Evolutionary conservation across 192 early-diverging fungal species (phyloP).

Genomic region (Rhizophagus clarus): DNA sequence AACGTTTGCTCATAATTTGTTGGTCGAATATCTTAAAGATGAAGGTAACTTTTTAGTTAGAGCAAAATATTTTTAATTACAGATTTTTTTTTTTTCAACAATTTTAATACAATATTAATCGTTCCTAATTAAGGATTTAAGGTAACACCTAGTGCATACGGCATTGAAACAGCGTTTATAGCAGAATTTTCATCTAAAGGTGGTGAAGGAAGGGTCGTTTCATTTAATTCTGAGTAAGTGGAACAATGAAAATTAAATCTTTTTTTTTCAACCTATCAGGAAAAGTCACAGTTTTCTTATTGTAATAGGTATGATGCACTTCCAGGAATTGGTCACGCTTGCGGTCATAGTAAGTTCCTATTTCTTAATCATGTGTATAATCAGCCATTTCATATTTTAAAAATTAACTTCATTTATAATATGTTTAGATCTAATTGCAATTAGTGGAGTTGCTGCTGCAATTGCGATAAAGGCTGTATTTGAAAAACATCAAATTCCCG

Average conservation of each 20-base stretch:
- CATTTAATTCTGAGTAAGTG: conserved; percentile 31
- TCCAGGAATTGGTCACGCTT: conserved; percentile 65
- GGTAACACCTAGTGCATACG: conserved; percentile 59
- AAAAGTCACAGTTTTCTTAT: not conserved
- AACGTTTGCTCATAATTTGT: conserved; percentile 56
- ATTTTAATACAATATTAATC: too few relatives aligned
- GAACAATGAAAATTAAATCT: not conserved
- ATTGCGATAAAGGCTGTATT: conserved; percentile 40
- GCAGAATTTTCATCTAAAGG: conserved; percentile 56
- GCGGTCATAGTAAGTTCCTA: conserved; percentile 56
- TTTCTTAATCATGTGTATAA: not conserved
- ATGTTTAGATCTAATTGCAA: not conserved
- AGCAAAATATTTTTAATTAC: too few relatives aligned
- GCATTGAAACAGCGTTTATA: conserved; percentile 74
- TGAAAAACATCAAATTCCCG: conserved; percentile 45
- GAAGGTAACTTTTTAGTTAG: too few relatives aligned
- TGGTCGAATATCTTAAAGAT: conserved; percentile 66
- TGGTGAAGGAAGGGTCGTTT: conserved; percentile 31
- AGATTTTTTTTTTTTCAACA: too few relatives aligned
- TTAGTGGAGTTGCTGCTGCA: conserved; percentile 54
- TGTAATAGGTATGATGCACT: conserved; percentile 58
- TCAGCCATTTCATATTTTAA: not conserved
- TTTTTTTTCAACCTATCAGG: not conserved
- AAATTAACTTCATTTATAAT: not conserved
- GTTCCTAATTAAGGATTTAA: conserved; percentile 53